Base-by-base conservation (phyloP, 495 filamentous ascomycete species). In the Barbatosphaeria neglecta region DNA sequence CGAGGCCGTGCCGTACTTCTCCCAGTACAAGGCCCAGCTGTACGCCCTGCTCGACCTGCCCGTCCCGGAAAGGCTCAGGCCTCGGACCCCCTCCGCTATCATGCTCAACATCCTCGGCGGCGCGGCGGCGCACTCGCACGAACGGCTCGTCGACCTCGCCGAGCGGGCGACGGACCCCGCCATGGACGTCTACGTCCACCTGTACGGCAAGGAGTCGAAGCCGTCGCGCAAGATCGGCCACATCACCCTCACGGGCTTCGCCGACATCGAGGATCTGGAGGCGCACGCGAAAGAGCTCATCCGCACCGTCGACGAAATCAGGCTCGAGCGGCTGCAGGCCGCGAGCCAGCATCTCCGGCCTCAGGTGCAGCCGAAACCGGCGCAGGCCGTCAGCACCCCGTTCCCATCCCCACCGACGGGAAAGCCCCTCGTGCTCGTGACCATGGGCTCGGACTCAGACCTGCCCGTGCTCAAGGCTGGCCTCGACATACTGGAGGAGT, bases 21-120 rank as follows among this genome's bases (percentile, higher is more conserved):
- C 89, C 17, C 92, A 98, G 63, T 98, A 85, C 62, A 84, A 92
- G 60, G 81, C 87, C 25, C 92, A 98, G 57, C 75, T 97, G 37
- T 77, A 83, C 37, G 82, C 92, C 13, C 89, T 98, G 50, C 74
- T 94, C 28, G 86, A 85, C 52, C 51, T 59, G 45, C 85, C 84
- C 10, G 76, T 90, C 31, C 76, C 78, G 1, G 58, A 75, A 13
- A 69, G 78, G 54, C 68, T 90, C 43, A 68, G 71, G 11, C 76
- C 80, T 20, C 73, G 76, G 39, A 73, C 69, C 28, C 67, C 69
- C 40, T 69, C 63, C 9, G 78, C 90, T 17, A 86, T 98, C 56
- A 98, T 98, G 92, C 80, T 97, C 43, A 98, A 98, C 67, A 87
- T 98, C 49, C 80, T 98, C 35, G 92, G 92, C 35, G 89, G 90